Base-by-base conservation (phyloP, 331 rosid species). In the Acacia concinna region DNA sequence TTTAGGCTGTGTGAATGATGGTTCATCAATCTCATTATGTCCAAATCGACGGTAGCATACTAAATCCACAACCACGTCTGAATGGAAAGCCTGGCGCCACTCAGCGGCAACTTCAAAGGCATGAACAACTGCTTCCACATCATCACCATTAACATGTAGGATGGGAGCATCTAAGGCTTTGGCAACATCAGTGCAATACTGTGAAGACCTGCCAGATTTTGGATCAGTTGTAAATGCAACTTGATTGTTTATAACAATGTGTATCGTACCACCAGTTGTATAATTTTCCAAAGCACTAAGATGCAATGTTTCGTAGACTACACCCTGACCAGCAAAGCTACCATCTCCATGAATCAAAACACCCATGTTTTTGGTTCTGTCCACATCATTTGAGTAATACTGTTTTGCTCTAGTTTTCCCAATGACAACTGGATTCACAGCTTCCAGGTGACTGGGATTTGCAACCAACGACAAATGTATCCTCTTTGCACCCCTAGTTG, bases 171-270 rank as follows among this genome's bases (percentile, higher is more conserved):
- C 87, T 79, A 96, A 81, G 71, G 99, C 98, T 86, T 96, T 96
- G 64, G 98, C 97, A 81, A 96, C 98, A 80, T 96, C 99, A 40
- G 99, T 91, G 74, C 99, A 93, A 65, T 96, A 96, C 86, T 89
- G 93, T 3, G 99, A 96, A 54, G 98, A 96, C 89, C 99, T 90
- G 73, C 99, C 98, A 25, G 94, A 47, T 51, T 20, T 84, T 5
- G 99, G 99, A 88, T 96, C 99, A 70, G 99, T 96, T 52, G 99
- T 96, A 81, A 96, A 96, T 35, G 99, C 99, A 82, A 96, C 99
- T 85, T 93, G 99, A 81, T 96, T 96, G 85, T 96, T 96, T 69
- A 93, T 87, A 73, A 93, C 97, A 74, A 96, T 85, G 84, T 96
- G 99, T 60, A 90, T 90, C 1, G 99, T 96, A 71, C 99, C 99